Conservation (phyloP, 176 grass and related monocot genomes). For the Ananas comosus region DNA sequence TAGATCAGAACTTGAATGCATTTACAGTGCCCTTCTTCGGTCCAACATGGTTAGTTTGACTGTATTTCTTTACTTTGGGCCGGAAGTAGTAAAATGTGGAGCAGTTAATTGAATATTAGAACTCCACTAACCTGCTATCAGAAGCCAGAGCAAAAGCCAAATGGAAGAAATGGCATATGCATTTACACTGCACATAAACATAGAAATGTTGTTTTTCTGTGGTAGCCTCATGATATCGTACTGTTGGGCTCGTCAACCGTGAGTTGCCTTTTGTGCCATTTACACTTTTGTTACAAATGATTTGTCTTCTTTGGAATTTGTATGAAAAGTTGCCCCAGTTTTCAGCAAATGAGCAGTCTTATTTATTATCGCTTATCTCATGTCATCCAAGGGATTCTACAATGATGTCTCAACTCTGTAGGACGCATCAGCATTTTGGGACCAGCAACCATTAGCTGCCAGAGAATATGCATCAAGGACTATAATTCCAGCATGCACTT, state of each 20-base stretch:
- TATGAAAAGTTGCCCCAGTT: background rate
- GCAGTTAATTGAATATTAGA: background rate
- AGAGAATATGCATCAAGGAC: constrained; percentile 79
- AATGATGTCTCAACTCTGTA: constrained; percentile 15
- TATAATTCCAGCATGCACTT: constrained; percentile 67
- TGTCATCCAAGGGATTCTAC: background rate
- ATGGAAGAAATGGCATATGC: too few relatives aligned
- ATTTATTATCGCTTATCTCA: background rate
- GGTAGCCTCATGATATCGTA: too few relatives aligned
- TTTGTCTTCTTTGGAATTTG: background rate
- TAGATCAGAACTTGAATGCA: constrained; percentile 79
- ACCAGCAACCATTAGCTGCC: constrained; percentile 81
- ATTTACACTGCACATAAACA: too few relatives aligned
- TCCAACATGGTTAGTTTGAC: constrained; percentile 56
- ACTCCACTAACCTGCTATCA: too few relatives aligned
- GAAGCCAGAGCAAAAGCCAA: too few relatives aligned
- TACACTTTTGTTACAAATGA: background rate
- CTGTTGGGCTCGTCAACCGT: background rate
- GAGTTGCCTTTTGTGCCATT: background rate
- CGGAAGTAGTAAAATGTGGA: too few relatives aligned
- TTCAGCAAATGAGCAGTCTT: background rate
- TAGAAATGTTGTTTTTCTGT: too few relatives aligned
- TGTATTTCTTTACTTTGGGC: constrained; percentile 8
- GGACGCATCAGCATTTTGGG: constrained; percentile 97
- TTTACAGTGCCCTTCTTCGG: constrained; percentile 77